Percentiles rank a stretch among this genome's conserved stretches.
Evolutionary conservation across 352 stramenopile genomes (phyloP).

Genomic region (Phytophthora chlamydospora): DNA sequence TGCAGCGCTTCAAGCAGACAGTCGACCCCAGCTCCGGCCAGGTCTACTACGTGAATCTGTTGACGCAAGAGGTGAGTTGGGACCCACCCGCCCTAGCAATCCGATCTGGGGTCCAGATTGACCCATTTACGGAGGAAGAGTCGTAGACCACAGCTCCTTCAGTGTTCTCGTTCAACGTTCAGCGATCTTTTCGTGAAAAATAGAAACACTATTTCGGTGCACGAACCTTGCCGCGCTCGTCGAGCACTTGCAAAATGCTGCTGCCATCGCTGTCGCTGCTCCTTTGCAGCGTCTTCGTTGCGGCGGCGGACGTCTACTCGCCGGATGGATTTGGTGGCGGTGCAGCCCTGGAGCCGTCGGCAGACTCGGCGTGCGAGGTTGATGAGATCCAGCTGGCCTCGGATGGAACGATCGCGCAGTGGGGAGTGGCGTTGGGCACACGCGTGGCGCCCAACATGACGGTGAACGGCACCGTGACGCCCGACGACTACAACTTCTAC

Average conservation of each 20-base stretch:
- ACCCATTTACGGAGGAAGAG: constrained; percentile 25
- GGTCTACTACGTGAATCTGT: constrained; percentile 83
- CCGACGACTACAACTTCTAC: constrained; percentile 70
- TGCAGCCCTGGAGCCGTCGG: constrained; percentile 7
- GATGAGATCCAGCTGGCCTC: constrained; percentile 78
- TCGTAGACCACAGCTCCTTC: not conserved
- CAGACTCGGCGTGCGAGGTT: constrained; percentile 43
- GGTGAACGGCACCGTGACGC: constrained; percentile 61
- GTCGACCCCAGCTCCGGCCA: constrained; percentile 47
- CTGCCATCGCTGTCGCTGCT: constrained; percentile 7
- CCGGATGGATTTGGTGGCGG: constrained; percentile 12
- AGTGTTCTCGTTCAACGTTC: constrained; percentile 3
- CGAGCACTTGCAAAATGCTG: constrained; percentile 7
- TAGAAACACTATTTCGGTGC: constrained; percentile 13
- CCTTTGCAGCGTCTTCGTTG: constrained; percentile 1
- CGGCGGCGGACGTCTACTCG: constrained; percentile 14
- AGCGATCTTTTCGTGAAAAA: constrained; percentile 16
- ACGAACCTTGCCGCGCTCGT: not conserved
- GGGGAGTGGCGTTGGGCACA: constrained; percentile 51
- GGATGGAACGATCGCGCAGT: constrained; percentile 65
- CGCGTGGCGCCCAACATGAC: constrained; percentile 67
- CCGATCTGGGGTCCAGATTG: constrained; percentile 34
- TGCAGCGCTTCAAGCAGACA: constrained; percentile 62
- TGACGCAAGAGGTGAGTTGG: constrained; percentile 71
- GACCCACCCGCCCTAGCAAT: constrained; percentile 46